These are phyloP conservation scores for Fraxinus sp. DNA, from an alignment of 305 asterid genomes.

Conservation along the genomic window DNA sequence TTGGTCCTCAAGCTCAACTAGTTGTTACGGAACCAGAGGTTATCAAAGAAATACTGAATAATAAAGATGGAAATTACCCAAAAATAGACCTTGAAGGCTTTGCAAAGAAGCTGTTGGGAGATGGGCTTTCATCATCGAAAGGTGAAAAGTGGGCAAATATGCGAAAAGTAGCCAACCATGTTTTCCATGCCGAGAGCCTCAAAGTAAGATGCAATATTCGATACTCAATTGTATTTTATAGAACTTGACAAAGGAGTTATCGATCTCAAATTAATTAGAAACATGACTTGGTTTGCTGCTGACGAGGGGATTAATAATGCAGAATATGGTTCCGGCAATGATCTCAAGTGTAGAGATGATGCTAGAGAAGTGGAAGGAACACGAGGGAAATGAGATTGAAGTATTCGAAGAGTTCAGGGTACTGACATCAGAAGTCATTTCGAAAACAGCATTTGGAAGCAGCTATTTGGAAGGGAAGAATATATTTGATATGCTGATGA, in stretches of 20 bases:
- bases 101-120: slow-evolving; percentile 60
- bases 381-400: slow-evolving; percentile 55
- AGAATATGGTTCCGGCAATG: slow-evolving; percentile 67
- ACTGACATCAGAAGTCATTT: slow-evolving; percentile 61
- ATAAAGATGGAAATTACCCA: slow-evolving; percentile 44
- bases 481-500: slow-evolving; percentile 62
- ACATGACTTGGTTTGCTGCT: not conserved
- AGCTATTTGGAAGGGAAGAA: slow-evolving; percentile 65
- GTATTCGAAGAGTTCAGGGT: slow-evolving; percentile 58
- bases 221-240: not conserved
- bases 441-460: slow-evolving; percentile 85
- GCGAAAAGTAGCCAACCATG: slow-evolving; percentile 60
- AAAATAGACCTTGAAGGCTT: slow-evolving; percentile 57
- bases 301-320: not conserved
- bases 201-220: slow-evolving; percentile 34
- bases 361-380: slow-evolving; percentile 58
- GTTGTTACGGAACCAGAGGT: slow-evolving; percentile 63
- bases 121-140: slow-evolving; percentile 59
- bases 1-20: slow-evolving; percentile 56
- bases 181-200: slow-evolving; percentile 60
- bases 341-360: slow-evolving; percentile 50
- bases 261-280: not conserved
- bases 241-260: not conserved
- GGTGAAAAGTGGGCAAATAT: slow-evolving; percentile 66
- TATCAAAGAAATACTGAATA: slow-evolving; percentile 55